Evolutionary conservation across 1,139 yeast genomes (phyloP), one percentile per base, ranked within the genome.

Genomic region (Kodamaea plutei): DNA sequence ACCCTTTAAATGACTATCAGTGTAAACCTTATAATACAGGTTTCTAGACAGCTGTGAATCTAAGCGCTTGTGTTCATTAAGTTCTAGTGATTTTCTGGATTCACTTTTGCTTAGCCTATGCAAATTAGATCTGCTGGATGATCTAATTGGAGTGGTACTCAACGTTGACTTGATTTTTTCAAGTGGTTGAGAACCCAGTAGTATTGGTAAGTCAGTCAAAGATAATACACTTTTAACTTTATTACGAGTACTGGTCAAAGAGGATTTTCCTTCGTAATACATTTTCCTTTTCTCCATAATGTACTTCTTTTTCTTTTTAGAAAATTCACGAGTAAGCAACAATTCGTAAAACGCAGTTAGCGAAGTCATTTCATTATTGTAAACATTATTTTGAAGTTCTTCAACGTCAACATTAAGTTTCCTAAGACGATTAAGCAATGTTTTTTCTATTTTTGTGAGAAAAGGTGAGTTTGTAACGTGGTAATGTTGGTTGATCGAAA

Each of bases 281-380:
- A 73, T 62, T 38, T 58, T 55, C 44, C 69, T 64, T 46, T 61
- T 65, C 23, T 61, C 61, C 15, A 49, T 51, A 30, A 56, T 41
- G 31, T 63, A 57, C 23, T 50, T 50, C 32, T 48, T 49, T 41
- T 60, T 63, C 50, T 65, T 67, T 34, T 56, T 58, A 12, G 53
- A 41, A 30, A 59, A 61, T 41, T 83, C 93, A 31, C 72, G 68
- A 23, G 85, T 89, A 12, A 85, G 59, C 9, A 82, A 58, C 9
- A 91, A 62, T 27, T 80, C 82, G 83, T 94, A 91, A 38, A 84
- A 68, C 0, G 95, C 96, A n/a, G 89, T 79, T 15, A 85, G 58
- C 0, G 88, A 67, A 51, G 85, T 95, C 59, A 88, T 79, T 35
- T 79, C 77, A 31, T 73, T 73, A 33, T 73, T 65, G 14, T 61